These are phyloP conservation scores for Guadua angustifolia DNA, from an alignment of 176 grass and related monocot species.

Conservation along the genomic window DNA sequence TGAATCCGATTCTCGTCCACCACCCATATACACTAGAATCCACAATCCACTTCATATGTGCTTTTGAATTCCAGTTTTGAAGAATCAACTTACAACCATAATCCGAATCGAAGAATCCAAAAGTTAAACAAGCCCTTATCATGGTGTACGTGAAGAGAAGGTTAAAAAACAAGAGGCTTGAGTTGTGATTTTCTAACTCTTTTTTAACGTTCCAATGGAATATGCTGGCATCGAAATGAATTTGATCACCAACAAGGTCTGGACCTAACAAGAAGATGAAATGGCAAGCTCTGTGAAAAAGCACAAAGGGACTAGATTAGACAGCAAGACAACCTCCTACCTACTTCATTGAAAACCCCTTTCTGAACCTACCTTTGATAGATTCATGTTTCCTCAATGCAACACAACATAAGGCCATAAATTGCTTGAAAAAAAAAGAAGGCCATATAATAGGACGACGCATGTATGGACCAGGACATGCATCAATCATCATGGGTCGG, in stretches of 20 bases:
- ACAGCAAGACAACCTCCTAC: constrained; percentile 28
- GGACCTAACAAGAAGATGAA: constrained; percentile 52
- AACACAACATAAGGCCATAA: not conserved
- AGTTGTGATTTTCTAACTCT: not conserved
- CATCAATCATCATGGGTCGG: not conserved
- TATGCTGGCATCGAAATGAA: not conserved
- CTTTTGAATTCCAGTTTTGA: no score
- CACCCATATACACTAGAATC: no score
- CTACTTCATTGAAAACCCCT: constrained; percentile 7
- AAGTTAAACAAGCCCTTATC: no score
- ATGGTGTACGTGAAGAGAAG: not conserved
- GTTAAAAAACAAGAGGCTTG: no score
- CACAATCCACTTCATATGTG: no score
- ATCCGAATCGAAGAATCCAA: no score
- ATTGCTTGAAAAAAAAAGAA: no score
- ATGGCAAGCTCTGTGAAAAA: constrained; percentile 5
- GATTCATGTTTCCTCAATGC: constrained; percentile 19
- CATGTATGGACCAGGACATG: not conserved
- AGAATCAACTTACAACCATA: no score
- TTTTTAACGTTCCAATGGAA: not conserved
- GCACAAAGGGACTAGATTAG: constrained; percentile 15
- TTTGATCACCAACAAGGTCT: not conserved
- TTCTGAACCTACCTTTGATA: constrained; percentile 29
- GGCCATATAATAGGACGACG: not conserved
- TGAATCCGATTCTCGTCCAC: no score